Conservation (phyloP, 2,329 filamentous ascomycete species). For the Hymenoscyphus fraxineus region DNA sequence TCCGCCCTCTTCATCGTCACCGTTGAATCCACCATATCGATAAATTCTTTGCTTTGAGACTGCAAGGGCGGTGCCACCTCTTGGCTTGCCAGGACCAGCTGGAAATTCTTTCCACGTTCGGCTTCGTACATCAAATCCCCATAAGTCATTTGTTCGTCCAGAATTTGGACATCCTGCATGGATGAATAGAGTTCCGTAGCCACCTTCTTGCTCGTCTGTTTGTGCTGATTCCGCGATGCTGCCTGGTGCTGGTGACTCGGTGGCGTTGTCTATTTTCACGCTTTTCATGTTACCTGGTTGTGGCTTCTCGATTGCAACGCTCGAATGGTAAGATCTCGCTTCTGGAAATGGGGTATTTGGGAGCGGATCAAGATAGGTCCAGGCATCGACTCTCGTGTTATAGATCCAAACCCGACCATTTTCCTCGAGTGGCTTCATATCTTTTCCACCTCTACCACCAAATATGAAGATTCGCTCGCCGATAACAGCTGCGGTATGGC, state of each 20-base stretch:
- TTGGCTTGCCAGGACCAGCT: slow-evolving; percentile 60
- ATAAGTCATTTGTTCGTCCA: slow-evolving; percentile 63
- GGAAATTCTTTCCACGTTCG: slow-evolving; percentile 65
- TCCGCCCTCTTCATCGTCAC: slow-evolving; percentile 64
- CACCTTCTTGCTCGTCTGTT: slow-evolving; percentile 57
- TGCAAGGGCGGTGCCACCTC: slow-evolving; percentile 66
- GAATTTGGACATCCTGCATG: slow-evolving; percentile 70
- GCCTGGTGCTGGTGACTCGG: slow-evolving; percentile 54
- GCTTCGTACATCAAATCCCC: slow-evolving; percentile 68
- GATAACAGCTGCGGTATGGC: slow-evolving; percentile 67
- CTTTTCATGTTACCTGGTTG: slow-evolving; percentile 27
- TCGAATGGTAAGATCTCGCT: slow-evolving; percentile 68
- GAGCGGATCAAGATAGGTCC: slow-evolving; percentile 61
- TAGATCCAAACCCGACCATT: slow-evolving; percentile 73
- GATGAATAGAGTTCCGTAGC: slow-evolving; percentile 66
- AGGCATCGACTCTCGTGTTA: slow-evolving; percentile 59
- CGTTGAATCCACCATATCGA: slow-evolving; percentile 79
- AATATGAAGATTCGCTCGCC: slow-evolving; percentile 73
- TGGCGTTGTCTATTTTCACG: slow-evolving; percentile 27
- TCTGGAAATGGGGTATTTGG: slow-evolving; percentile 50
- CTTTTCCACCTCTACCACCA: slow-evolving; percentile 68
- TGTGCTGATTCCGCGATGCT: slow-evolving; percentile 54
- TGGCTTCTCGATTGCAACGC: slow-evolving; percentile 54
- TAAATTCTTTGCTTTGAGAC: slow-evolving; percentile 63
- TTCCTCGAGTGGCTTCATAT: slow-evolving; percentile 70